These are phyloP conservation scores for Schwanniomyces polymorphus DNA, from an alignment of 805 yeast genomes.

Conservation along the genomic window DNA sequence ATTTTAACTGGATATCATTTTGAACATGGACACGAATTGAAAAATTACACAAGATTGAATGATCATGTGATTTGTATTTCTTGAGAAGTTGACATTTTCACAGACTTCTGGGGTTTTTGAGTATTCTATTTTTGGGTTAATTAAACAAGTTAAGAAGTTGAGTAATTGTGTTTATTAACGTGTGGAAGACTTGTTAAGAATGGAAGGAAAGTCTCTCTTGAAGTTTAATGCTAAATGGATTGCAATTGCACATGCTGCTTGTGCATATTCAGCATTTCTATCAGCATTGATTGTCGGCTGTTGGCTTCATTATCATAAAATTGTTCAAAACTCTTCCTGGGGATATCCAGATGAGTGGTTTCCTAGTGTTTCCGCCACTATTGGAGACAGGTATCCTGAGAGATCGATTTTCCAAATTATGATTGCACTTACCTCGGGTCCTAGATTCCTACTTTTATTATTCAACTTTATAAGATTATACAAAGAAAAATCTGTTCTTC, in stretches of 20 bases:
- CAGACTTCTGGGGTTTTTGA: too few relatives aligned
- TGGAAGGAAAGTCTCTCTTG: conserved; percentile 2
- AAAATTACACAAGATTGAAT: neutral
- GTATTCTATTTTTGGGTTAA: too few relatives aligned
- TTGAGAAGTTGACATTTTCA: too few relatives aligned
- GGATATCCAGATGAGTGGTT: conserved; percentile 99
- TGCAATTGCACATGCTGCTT: conserved; percentile 70
- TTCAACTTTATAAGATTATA: conserved; percentile 52
- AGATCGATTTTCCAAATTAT: conserved; percentile 87
- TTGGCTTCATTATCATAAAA: conserved; percentile 78
- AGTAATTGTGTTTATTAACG: neutral
- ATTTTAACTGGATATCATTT: conserved; percentile 8
- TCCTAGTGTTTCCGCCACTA: conserved; percentile 95
- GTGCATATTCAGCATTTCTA: conserved; percentile 73
- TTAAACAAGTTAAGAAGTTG: neutral
- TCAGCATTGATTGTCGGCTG: conserved; percentile 76
- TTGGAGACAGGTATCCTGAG: conserved; percentile 97
- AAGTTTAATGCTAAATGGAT: conserved; percentile 63
- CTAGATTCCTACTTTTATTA: conserved; percentile 68
- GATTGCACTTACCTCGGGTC: conserved; percentile 92
- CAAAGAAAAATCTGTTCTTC: conserved; percentile 31
- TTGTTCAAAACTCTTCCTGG: conserved; percentile 80
- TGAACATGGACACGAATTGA: conserved; percentile 1
- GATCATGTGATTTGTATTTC: neutral
- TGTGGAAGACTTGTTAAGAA: neutral